These are phyloP conservation scores for Magnolia officinalis DNA, from an alignment of 164 flowering plant genomes.

Conservation along the genomic window DNA sequence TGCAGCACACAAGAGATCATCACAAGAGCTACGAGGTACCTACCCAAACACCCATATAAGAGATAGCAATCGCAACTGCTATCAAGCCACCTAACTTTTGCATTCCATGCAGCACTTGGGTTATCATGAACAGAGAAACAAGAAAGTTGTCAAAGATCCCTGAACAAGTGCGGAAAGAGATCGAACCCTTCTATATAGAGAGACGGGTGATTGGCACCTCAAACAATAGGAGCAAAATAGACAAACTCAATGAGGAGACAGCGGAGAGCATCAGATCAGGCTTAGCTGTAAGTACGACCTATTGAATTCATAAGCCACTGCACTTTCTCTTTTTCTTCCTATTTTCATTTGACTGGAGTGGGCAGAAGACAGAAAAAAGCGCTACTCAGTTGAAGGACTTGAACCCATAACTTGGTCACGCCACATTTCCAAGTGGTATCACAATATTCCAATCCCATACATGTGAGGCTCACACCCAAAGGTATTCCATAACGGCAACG, in stretches of 20 bases:
- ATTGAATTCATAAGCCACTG: neutral
- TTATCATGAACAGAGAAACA: slow-evolving; percentile 14
- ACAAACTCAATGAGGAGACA: slow-evolving; percentile 51
- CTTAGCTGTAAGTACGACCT: slow-evolving; percentile 57
- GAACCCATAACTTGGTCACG: neutral
- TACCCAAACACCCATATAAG: neutral
- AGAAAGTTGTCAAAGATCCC: slow-evolving; percentile 17
- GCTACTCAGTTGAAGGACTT: neutral
- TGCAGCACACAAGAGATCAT: slow-evolving; percentile 49
- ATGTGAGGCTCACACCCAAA: no score
- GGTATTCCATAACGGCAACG: no score
- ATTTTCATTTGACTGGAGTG: neutral
- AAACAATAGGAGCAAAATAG: slow-evolving; percentile 36
- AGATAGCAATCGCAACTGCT: neutral
- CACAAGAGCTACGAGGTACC: slow-evolving; percentile 79
- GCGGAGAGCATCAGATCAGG: slow-evolving; percentile 60
- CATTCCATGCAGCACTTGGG: slow-evolving; percentile 9
- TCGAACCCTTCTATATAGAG: slow-evolving; percentile 10
- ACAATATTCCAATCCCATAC: neutral
- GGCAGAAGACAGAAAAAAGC: neutral
- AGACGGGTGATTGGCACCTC: slow-evolving; percentile 16
- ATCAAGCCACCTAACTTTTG: neutral
- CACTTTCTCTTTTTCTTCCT: neutral
- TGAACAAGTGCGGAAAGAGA: slow-evolving; percentile 16
- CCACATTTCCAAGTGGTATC: neutral